A percentile compares a stretch with the other conserved stretches of the same genome.
Evolutionary conservation across 2,329 filamentous ascomycete species (phyloP).

Genomic region (Gaeumannomyces tritici): DNA sequence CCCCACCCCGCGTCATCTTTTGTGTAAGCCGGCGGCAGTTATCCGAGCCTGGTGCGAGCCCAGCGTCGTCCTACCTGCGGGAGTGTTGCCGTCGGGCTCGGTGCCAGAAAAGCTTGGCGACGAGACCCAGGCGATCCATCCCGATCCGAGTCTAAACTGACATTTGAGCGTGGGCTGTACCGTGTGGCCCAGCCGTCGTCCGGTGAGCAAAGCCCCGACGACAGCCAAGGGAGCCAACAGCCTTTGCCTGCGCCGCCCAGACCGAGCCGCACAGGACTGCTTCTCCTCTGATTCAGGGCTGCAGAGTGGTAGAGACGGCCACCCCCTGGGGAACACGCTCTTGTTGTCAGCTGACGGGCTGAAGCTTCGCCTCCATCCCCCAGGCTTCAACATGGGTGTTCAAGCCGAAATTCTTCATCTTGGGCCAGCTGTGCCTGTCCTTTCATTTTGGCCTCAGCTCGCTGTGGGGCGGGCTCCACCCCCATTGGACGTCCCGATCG

Average conservation of each 20-base stretch:
- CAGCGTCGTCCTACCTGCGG: no score
- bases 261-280: background rate
- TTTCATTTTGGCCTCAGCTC: background rate
- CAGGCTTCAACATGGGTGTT: background rate
- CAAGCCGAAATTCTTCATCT: background rate
- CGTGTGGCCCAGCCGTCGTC: background rate
- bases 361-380: background rate
- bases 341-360: background rate
- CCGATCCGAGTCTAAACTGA: background rate
- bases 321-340: background rate
- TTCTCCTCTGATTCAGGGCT: background rate
- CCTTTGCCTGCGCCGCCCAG: background rate
- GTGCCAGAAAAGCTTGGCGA: background rate
- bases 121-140: background rate
- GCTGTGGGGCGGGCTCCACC: background rate
- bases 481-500: background rate
- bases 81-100: background rate
- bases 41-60: no score
- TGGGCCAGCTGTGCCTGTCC: background rate
- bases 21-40: no score
- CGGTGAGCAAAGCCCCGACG: background rate
- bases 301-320: background rate
- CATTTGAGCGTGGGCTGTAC: no score
- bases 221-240: background rate
- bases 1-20: no score